Percentiles rank a stretch among this genome's conserved stretches.
phyloP scores from a whole-genome alignment of 179 eudicot genomes.

The Spergularia azorica region DNA sequence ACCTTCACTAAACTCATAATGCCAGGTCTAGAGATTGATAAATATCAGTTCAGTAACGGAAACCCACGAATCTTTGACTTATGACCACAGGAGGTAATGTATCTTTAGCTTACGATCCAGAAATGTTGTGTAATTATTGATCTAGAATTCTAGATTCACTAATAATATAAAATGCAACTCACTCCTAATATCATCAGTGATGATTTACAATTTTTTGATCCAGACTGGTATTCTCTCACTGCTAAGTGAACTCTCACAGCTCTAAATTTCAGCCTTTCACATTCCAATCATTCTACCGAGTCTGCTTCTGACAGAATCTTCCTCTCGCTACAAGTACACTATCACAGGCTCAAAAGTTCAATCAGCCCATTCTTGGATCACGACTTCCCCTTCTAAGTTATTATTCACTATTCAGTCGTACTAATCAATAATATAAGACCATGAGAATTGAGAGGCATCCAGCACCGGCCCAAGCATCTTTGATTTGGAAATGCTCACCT shows the following conservation, averaged over 20 bases:
- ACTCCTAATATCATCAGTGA: too few relatives aligned
- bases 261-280: not conserved
- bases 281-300: not conserved
- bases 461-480: not conserved
- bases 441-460: not conserved
- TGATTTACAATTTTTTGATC: not conserved
- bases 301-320: too few relatives aligned
- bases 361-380: not conserved
- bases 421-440: not conserved
- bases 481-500: not conserved
- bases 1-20: too few relatives aligned
- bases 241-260: not conserved
- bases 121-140: too few relatives aligned
- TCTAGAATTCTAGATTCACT: too few relatives aligned
- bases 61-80: too few relatives aligned
- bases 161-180: too few relatives aligned
- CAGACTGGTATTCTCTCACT: not conserved
- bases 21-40: too few relatives aligned
- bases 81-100: too few relatives aligned
- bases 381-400: not conserved
- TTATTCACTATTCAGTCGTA: not conserved
- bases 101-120: too few relatives aligned
- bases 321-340: too few relatives aligned
- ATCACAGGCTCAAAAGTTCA: not conserved
- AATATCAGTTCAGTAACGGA: too few relatives aligned